Base-by-base conservation (phyloP, 805 yeast species). In the Nakazawaea holstii region DNA sequence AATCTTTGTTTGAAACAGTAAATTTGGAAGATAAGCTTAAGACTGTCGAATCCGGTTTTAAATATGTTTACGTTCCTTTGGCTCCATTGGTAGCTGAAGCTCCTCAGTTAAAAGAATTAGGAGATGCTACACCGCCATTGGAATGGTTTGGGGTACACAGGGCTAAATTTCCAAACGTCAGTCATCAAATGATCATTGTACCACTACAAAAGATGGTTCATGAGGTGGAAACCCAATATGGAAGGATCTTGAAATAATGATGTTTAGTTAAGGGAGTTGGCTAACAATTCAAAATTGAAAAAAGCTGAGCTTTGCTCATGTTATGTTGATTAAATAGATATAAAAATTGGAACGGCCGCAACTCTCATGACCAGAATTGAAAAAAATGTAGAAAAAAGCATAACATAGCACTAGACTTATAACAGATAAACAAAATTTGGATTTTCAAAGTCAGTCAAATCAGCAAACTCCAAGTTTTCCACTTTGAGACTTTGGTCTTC, bases 61-160 rank as follows among this genome's bases (percentile, higher is more conserved):
- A 67, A 37, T 87, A 74, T 56, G 61, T 61, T 0, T 89, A 89
- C 55, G 56, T 72, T 30, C 79, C 98, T 0, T 58, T 87, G 9
- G 80, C 75, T 33, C 86, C 85, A 9, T 96, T 97, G 0, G 70
- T 78, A 6, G 89, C 94, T 33, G 95, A 87, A 52, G 87, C 94
- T 15, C 98, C 98, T 2, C 92, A 84, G 55, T 70, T 94, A 58
- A 82, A 81, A 58, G 98, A 94, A 58, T 72, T 94, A 57, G 98
- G 99, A 26, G 91, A 85, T 65, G 98, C 97, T 1, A 94, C 99
- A 0, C 99, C 99, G 1, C 99, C 99, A 2, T 67, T 94, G 49
- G 99, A 94, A 61, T 94, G 99, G 99, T 87, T 94, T 68, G 99
- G 99, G 2, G 72, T 94, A 29, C 94, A 94, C 61, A 74, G 98